Base-by-base conservation (phyloP, 495 filamentous ascomycete species). In the Talaromyces proteolyticus region DNA sequence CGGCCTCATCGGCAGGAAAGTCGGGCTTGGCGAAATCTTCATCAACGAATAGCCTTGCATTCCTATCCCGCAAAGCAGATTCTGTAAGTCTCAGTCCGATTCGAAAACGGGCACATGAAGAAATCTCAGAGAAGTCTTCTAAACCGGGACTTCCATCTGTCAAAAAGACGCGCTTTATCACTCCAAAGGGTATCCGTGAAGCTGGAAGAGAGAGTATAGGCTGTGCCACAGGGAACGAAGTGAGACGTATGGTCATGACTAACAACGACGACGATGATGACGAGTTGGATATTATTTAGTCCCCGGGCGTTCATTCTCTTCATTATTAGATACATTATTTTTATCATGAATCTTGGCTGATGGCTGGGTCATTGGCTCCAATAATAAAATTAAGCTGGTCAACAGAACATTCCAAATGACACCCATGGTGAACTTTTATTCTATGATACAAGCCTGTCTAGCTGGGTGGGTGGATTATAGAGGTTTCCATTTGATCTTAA, bases 111-210 rank as follows among this genome's bases (percentile, higher is more conserved):
- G 42, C 37, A 44, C 63, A 61, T 11, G 63, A 59, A 21, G 59
- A 65, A 47, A n/a, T n/a, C n/a, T n/a, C n/a, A n/a, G 66, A 61
- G 40, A 62, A 62, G 18, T 65, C 62, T 50, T 64, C 61, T 56
- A 67, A 60, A 20, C 61, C 20, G 18, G 48, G 60, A 3, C 4
- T 14, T 2, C 1, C 47, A 24, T 49, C 47, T 4, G 64, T 72
- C 11, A 92, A 93, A 66, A 93, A 91, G 72, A 93, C 88, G 12
- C 72, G 89, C 16, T 93, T 94, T 58, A 78, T 89, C 36, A 91
- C 83, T 24, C 77, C 80, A 21, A 86, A 83, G 61, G 87, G 87
- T 0, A 89, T 88, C 50, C 78, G 79, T 57, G 86, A 88, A 61
- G 86, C 87, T 0, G 87, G 86, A 3, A 74, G 85, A 51, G 87